phyloP scores from a whole-genome alignment of 305 asterid genomes.

The Plantago rigida region DNA sequence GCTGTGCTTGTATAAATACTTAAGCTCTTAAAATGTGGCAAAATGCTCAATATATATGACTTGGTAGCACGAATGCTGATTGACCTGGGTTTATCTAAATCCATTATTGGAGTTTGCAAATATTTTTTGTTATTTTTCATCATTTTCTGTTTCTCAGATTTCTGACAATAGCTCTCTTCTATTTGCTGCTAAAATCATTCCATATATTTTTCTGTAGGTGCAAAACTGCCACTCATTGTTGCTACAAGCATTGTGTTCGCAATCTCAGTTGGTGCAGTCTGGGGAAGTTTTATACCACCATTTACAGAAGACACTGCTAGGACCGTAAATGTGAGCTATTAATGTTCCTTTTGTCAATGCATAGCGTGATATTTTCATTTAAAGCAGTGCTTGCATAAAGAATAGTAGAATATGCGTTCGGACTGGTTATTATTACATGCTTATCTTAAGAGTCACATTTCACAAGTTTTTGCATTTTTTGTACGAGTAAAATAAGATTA shows the following conservation, averaged over 20 bases:
- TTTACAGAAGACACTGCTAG: constrained; percentile 69
- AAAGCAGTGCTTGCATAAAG: background rate
- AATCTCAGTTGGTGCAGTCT: constrained; percentile 44
- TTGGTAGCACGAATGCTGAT: no score
- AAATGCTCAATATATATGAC: no score
- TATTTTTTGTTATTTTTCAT: no score
- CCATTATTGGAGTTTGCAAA: no score
- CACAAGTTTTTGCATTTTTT: no score
- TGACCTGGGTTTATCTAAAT: no score
- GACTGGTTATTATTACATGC: no score
- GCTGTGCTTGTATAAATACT: no score
- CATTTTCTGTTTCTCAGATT: constrained; percentile 2
- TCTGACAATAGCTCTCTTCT: background rate
- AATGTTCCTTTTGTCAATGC: background rate
- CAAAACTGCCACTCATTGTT: constrained; percentile 47
- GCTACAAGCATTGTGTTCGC: constrained; percentile 39
- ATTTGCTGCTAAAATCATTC: constrained; percentile 7
- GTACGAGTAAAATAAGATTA: no score
- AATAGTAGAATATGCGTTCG: no score
- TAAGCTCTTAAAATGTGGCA: no score
- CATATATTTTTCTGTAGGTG: constrained; percentile 37
- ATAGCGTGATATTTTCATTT: background rate
- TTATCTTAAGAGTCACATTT: no score
- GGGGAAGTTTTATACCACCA: constrained; percentile 53
- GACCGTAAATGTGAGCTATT: constrained; percentile 69